Percentiles rank a stretch among this genome's conserved stretches.
These are phyloP conservation scores for Suillus variegatus DNA, from an alignment of 768 basidiomycete genomes.

Conservation along the genomic window DNA sequence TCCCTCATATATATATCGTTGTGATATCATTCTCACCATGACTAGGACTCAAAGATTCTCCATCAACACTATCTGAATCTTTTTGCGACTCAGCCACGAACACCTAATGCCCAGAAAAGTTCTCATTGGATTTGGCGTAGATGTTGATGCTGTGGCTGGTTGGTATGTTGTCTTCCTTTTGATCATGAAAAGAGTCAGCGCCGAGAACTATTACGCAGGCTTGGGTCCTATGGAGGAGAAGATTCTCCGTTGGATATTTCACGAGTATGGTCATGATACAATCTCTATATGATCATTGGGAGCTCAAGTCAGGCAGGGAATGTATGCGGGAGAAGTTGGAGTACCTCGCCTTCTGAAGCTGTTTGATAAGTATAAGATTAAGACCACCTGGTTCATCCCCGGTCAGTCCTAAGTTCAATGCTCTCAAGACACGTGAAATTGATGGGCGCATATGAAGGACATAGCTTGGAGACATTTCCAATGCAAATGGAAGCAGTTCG, in stretches of 20 bases:
- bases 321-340: constrained; percentile 79
- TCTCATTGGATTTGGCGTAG: constrained; percentile 64
- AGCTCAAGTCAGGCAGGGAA: constrained; percentile 40
- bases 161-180: constrained; percentile 45
- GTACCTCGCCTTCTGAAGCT: constrained; percentile 66
- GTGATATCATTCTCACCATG: background rate
- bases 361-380: constrained; percentile 68
- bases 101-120: constrained; percentile 54
- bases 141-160: constrained; percentile 77
- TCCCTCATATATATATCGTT: constrained; percentile 1
- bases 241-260: constrained; percentile 72
- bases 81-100: background rate
- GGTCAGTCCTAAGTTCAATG: constrained; percentile 35
- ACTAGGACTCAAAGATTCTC: background rate
- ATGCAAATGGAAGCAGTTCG: constrained; percentile 67
- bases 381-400: constrained; percentile 77
- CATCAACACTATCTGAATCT: background rate
- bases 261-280: constrained; percentile 35
- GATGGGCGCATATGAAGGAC: constrained; percentile 39
- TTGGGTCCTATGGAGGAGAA: constrained; percentile 77
- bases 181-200: background rate
- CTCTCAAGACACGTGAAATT: background rate
- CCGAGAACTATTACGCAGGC: constrained; percentile 37
- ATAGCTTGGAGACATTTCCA: constrained; percentile 76
- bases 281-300: background rate